Evolutionary conservation across 2,329 filamentous ascomycete genomes (phyloP).

Genomic region (Pyricularia sp.): DNA sequence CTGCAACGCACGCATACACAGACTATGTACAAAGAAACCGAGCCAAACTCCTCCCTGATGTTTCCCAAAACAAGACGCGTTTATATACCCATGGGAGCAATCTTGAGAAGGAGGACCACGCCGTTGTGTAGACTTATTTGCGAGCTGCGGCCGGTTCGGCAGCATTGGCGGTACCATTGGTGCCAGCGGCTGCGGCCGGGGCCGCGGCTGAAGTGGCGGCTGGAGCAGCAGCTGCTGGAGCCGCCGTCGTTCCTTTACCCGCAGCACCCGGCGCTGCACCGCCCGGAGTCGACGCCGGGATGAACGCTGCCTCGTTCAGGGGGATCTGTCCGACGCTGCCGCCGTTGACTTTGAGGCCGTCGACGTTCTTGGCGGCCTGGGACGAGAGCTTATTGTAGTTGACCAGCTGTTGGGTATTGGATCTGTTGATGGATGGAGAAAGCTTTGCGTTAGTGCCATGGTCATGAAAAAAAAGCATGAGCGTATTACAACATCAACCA

Average conservation of each 20-base stretch:
- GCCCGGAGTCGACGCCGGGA: not conserved
- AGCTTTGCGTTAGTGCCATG: not conserved
- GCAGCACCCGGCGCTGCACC: not conserved
- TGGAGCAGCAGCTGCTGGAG: not conserved
- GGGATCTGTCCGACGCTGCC: not conserved
- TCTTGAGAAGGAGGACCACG: not conserved
- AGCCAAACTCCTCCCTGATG: not conserved
- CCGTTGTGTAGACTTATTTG: not conserved
- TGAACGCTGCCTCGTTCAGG: not conserved
- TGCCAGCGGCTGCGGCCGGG: not conserved
- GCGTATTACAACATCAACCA: too few relatives aligned
- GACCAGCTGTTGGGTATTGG: conserved; percentile 3
- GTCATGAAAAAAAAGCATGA: not conserved
- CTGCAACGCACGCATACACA: not conserved
- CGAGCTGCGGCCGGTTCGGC: not conserved
- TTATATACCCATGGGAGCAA: not conserved
- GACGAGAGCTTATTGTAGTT: conserved; percentile 4
- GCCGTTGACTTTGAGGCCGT: not conserved
- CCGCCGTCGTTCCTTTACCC: too few relatives aligned
- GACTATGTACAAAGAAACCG: not conserved
- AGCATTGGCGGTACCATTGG: not conserved
- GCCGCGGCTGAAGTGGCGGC: not conserved
- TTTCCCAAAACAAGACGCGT: not conserved
- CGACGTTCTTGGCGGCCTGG: not conserved
- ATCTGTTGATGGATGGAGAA: not conserved